Base-by-base conservation (phyloP, 2,329 filamentous ascomycete genomes). In the Pseudomassariella vexata region DNA sequence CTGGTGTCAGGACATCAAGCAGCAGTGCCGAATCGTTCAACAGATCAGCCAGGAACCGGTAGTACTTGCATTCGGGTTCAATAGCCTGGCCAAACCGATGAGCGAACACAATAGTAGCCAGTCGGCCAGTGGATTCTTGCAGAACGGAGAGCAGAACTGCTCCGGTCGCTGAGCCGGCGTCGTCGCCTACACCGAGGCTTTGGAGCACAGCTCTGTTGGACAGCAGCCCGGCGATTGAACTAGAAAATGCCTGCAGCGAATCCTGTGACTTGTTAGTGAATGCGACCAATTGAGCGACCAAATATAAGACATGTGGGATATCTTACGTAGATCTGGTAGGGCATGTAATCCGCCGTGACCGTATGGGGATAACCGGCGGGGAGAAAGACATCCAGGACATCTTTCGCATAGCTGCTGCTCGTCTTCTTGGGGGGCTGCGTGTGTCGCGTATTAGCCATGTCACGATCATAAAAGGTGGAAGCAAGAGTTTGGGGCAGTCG, bases 41-140 rank as follows among this genome's bases (percentile, higher is more conserved):
- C 14, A 94, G 65, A 52, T 95, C 88, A 4, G 88, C 88, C 3
- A 89, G 74, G 29, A 94, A 82, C 11, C 88, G 81, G 59, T 89
- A 95, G 56, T 76, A 82, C 57, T 95, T 95, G 64, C 85, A 90
- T 54, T 95, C 88, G 2, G 87, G 85, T 56, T 94, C 87, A 28
- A 95, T 82, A 19, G 84, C 75, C 27, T 83, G 83, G 22, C 88
- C 87, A 37, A 90, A 79, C 25, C 77, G 73, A 55, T 94, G 81
- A 2, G 88, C 89, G 55, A 95, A 94, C 8, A 85, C 58, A 38
- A 95, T 94, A 0, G 88, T 95, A 2, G 85, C 85, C 17, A 94
- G 62, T 6, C 87, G 77, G 7, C 85, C 87, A 39, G 84, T 82
- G 30, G 80, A 83, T 44, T 92, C 85, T 43, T 92, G 86, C 8